These are phyloP conservation scores for Citrus mangshanensis DNA, from an alignment of 345 rosid genomes.

Conservation along the genomic window DNA sequence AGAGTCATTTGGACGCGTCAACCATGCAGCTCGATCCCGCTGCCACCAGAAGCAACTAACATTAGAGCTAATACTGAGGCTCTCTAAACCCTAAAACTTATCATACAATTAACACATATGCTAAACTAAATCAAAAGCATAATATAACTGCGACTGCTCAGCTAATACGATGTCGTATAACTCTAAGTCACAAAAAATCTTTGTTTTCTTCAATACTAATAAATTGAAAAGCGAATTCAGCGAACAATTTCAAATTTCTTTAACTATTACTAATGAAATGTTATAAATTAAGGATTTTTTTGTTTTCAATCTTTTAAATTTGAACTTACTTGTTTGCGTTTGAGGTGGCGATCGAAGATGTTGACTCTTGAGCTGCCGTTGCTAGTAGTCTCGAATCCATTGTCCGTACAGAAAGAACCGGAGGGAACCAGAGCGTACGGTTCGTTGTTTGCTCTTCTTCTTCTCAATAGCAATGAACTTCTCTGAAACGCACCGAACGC, in stretches of 20 bases:
- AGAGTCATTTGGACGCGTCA: conserved; percentile 55
- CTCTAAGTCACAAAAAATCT: background rate
- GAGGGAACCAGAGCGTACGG: conserved; percentile 4
- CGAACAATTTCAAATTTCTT: background rate
- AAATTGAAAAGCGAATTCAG: background rate
- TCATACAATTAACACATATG: background rate
- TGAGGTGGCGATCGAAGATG: conserved; percentile 86
- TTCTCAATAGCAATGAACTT: conserved; percentile 6
- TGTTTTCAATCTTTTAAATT: background rate
- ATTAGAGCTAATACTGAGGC: background rate
- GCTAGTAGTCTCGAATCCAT: conserved; percentile 22
- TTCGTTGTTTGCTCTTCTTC: background rate
- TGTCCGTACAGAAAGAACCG: conserved; percentile 38
- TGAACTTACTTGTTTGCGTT: conserved; percentile 65
- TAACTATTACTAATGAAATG: background rate
- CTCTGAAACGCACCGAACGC: background rate
- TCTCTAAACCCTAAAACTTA: no score
- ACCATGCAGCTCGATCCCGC: conserved; percentile 99
- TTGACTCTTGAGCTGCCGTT: conserved; percentile 43
- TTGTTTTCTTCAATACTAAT: background rate
- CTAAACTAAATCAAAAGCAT: background rate
- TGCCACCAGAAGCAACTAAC: conserved; percentile 32
- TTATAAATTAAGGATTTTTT: background rate
- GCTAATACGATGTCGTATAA: background rate
- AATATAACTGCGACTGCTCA: background rate